These are phyloP conservation scores for Nakazawaea sp. DNA, from an alignment of 805 yeast genomes.

Conservation along the genomic window DNA sequence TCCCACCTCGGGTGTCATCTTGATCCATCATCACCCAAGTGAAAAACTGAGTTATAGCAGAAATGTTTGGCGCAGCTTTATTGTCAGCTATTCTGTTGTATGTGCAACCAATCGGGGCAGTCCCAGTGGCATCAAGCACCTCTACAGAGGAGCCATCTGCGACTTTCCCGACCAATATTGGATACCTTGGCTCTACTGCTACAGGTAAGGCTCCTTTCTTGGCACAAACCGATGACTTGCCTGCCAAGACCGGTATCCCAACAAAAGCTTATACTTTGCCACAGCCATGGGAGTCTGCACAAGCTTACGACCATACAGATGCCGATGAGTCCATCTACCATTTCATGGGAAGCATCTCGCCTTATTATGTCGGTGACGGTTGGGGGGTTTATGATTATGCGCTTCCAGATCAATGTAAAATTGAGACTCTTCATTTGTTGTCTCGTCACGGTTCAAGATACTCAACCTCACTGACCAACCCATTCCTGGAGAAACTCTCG, in stretches of 20 bases:
- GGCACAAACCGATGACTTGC: conserved; percentile 9
- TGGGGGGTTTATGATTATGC: conserved; percentile 15
- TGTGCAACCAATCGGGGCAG: background rate
- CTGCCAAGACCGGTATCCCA: conserved; percentile 6
- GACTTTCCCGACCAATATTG: conserved; percentile 10
- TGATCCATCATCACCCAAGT: too few relatives aligned
- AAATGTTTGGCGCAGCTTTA: too few relatives aligned
- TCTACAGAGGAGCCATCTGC: conserved; percentile 10
- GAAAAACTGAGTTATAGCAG: too few relatives aligned
- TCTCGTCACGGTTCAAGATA: conserved; percentile 9
- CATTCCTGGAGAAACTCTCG: background rate
- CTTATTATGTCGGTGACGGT: conserved; percentile 13
- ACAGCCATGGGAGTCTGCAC: conserved; percentile 13
- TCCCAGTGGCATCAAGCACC: background rate
- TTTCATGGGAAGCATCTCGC: conserved; percentile 13
- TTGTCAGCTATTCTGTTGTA: background rate
- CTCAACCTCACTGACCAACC: background rate
- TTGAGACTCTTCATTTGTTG: conserved; percentile 3
- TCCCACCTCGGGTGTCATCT: too few relatives aligned
- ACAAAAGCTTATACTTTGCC: conserved; percentile 11
- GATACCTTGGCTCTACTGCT: conserved; percentile 5
- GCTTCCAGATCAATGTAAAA: conserved; percentile 10
- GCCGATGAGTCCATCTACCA: conserved; percentile 13
- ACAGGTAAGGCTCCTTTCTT: conserved; percentile 9
- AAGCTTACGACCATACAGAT: conserved; percentile 12